These are phyloP conservation scores for Chalaropsis thielavioides DNA, from an alignment of 2,329 filamentous ascomycete species.

Conservation along the genomic window DNA sequence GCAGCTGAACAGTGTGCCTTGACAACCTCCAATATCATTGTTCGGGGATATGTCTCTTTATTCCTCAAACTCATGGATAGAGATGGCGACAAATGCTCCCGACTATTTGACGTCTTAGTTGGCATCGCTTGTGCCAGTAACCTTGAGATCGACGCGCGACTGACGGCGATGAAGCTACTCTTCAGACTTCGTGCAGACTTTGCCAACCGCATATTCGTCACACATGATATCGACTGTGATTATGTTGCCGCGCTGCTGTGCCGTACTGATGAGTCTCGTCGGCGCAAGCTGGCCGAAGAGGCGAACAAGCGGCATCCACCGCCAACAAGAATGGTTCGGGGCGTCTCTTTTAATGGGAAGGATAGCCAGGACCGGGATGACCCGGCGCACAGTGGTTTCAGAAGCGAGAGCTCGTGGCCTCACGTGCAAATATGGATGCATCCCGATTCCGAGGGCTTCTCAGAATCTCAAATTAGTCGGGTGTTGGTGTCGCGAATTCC, in stretches of 20 bases:
- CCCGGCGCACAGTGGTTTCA: conserved; percentile 27
- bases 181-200: conserved; percentile 76
- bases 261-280: conserved; percentile 42
- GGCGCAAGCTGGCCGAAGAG: conserved; percentile 39
- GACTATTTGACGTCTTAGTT: conserved; percentile 48
- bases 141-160: conserved; percentile 52
- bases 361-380: conserved; percentile 30
- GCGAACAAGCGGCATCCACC: conserved; percentile 11
- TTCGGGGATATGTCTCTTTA: conserved; percentile 56
- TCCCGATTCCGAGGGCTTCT: conserved; percentile 42
- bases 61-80: conserved; percentile 60
- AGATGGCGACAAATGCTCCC: conserved; percentile 48
- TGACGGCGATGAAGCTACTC: conserved; percentile 62
- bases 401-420: conserved; percentile 25
- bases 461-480: conserved; percentile 36
- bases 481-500: conserved; percentile 33
- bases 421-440: conserved; percentile 44
- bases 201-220: conserved; percentile 60
- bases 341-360: conserved; percentile 37
- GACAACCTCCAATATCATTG: conserved; percentile 56
- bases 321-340: conserved; percentile 32
- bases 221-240: conserved; percentile 54
- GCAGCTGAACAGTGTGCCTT: conserved; percentile 20
- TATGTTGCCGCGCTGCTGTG: conserved; percentile 58
- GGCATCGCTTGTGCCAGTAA: conserved; percentile 45